Evolutionary conservation across 139 green algal species (phyloP).

Genomic region (Closterium sp.): DNA sequence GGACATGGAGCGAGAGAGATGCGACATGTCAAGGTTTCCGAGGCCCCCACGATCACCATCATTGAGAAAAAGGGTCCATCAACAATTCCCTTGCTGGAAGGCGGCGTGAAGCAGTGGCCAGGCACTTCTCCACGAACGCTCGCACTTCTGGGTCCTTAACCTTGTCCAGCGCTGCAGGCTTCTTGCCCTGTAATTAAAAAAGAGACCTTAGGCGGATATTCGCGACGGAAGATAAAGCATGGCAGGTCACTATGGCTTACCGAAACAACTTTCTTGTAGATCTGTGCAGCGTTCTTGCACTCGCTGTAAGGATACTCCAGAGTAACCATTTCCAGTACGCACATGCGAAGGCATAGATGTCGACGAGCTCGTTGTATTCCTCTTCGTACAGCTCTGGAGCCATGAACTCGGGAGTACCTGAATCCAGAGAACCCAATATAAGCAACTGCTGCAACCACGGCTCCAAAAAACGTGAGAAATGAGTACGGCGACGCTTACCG

Average conservation of each 20-base stretch:
- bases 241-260: constrained; percentile 10
- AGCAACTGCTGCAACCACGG: background rate
- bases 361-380: constrained; percentile 97
- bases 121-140: constrained; percentile 89
- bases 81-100: constrained; percentile 83
- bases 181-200: constrained; percentile 69
- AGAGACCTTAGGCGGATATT: background rate
- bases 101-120: constrained; percentile 66
- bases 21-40: background rate
- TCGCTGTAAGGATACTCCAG: constrained; percentile 97
- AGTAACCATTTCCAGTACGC: constrained; percentile 95
- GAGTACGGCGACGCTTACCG: constrained; percentile 41
- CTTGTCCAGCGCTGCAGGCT: constrained; percentile 75
- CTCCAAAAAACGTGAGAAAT: too few species aligned
- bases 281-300: constrained; percentile 97
- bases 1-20: background rate
- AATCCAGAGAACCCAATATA: background rate
- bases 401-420: constrained; percentile 96
- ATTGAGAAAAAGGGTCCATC: constrained; percentile 87
- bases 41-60: constrained; percentile 16
- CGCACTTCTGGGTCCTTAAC: constrained; percentile 74
- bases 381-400: constrained; percentile 99
- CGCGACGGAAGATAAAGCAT: background rate
- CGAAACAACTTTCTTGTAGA: constrained; percentile 95
- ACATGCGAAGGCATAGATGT: constrained; percentile 98